These are phyloP conservation scores for Beta corolliflora DNA, from an alignment of 179 eudicot genomes.

Conservation along the genomic window DNA sequence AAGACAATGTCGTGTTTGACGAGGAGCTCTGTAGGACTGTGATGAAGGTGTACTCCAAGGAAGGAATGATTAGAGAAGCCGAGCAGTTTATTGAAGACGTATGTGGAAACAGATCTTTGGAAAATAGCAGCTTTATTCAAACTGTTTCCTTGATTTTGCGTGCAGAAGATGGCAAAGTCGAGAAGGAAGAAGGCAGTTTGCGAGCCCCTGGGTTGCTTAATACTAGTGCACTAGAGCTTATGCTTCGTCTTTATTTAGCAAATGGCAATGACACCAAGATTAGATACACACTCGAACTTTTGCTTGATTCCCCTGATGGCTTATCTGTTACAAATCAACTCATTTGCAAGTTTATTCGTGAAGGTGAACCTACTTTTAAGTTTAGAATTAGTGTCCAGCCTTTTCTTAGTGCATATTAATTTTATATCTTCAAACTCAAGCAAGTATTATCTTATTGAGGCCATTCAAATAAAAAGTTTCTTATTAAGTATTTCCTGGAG, in stretches of 20 bases:
- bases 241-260: constrained; percentile 58
- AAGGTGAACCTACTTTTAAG: constrained; percentile 38
- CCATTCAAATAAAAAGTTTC: neutral
- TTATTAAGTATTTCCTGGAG: neutral
- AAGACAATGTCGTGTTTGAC: constrained; percentile 57
- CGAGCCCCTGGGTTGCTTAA: constrained; percentile 41
- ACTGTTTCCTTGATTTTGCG: constrained; percentile 40
- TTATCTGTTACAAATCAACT: constrained; percentile 56
- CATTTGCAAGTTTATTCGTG: constrained; percentile 48
- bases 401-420: neutral
- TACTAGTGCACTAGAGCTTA: constrained; percentile 52
- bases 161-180: constrained; percentile 30
- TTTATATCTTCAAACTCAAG: neutral
- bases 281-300: constrained; percentile 41
- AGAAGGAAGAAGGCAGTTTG: constrained; percentile 29
- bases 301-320: constrained; percentile 60
- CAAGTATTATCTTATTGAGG: neutral
- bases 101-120: constrained; percentile 30
- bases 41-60: constrained; percentile 65
- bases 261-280: constrained; percentile 36
- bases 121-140: constrained; percentile 45
- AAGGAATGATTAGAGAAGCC: constrained; percentile 60
- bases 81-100: constrained; percentile 56
- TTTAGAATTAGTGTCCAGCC: neutral
- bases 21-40: constrained; percentile 65